Conservation (phyloP, 2,329 filamentous ascomycete species). For the Gnomoniopsis smithogilvyi region DNA sequence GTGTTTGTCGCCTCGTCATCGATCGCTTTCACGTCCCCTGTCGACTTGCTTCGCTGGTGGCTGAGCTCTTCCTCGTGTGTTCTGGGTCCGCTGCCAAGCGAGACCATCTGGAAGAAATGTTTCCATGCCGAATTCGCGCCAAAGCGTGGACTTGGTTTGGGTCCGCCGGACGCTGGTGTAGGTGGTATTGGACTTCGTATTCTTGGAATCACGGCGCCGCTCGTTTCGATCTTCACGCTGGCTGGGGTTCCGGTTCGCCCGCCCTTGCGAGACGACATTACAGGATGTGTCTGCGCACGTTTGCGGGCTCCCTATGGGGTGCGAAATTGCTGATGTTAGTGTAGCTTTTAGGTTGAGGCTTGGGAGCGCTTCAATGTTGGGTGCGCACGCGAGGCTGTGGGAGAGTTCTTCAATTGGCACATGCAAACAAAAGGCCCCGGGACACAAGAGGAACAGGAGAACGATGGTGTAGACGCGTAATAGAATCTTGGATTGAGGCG, state of each 20-base stretch:
- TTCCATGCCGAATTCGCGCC: constrained; percentile 18
- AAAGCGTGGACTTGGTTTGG: constrained; percentile 14
- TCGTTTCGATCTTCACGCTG: neutral
- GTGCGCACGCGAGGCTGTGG: neutral
- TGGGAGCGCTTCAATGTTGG: neutral
- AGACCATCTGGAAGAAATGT: constrained; percentile 17
- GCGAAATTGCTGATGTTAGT: neutral
- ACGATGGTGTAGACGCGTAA: neutral
- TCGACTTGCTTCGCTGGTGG: constrained; percentile 8
- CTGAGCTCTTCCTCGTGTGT: constrained; percentile 5
- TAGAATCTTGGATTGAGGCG: neutral
- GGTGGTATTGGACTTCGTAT: constrained; percentile 4
- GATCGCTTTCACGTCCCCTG: constrained; percentile 2
- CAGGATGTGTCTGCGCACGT: constrained; percentile 14
- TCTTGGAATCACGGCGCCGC: neutral
- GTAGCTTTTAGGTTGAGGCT: neutral
- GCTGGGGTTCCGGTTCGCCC: neutral
- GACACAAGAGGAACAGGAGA: neutral
- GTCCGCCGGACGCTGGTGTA: constrained; percentile 4
- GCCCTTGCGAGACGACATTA: constrained; percentile 13
- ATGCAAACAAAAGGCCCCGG: neutral
- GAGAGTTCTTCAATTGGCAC: neutral
- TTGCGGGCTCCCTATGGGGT: constrained; percentile 11
- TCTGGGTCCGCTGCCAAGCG: constrained; percentile 13
- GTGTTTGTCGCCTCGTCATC: constrained; percentile 5